Base-by-base conservation (phyloP, 192 early-diverging fungal genomes). In the Umbelopsis isabellina region DNA sequence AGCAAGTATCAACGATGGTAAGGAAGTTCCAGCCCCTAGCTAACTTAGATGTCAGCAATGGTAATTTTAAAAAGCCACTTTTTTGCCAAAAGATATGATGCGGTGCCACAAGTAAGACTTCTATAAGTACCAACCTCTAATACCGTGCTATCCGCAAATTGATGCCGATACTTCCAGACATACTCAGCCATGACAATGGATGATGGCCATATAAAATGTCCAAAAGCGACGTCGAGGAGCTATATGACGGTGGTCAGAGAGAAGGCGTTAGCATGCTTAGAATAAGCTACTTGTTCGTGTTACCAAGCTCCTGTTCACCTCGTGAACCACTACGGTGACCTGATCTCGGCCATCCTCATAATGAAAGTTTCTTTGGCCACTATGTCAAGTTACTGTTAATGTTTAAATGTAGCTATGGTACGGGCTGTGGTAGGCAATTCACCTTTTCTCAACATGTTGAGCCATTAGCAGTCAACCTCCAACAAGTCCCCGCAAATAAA, bases 141-240 rank as follows among this genome's bases (percentile, higher is more conserved):
- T 13, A 80, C 45, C 20, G 68, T 72, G 5, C 71, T 65, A 46
- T 75, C 50, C 30, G 37, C 44, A 65, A 88, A 82, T 25, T 70
- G 71, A 9, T 71, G 10, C 12, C 78, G 66, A 18, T 73, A 53
- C 55, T 73, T 44, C 73, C 73, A 82, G n/a, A 92, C 58, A 65
- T 82, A 91, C 18, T 88, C 84, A 1, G 87, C 72, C 12, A 94
- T 77, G 2, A 93, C 84, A 9, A 91, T 72, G 0, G 92, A 72
- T 13, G 87, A 88, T 5, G 91, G 91, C 92, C 92, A 94, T 87
- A 90, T 6, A 80, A 75, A 18, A 84, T 70, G 53, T 89, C 82
- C 12, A 90, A 51, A 46, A 85, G 49, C 86, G 90, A 70, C 35
- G 11, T 41, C n/a, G 12, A n/a, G 37, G 10, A 41, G 37, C 37